Evolutionary conservation across 1,284 basidiomycete species (phyloP), one percentile per base, ranked within the genome.

Genomic region (Malassezia psittaci): DNA sequence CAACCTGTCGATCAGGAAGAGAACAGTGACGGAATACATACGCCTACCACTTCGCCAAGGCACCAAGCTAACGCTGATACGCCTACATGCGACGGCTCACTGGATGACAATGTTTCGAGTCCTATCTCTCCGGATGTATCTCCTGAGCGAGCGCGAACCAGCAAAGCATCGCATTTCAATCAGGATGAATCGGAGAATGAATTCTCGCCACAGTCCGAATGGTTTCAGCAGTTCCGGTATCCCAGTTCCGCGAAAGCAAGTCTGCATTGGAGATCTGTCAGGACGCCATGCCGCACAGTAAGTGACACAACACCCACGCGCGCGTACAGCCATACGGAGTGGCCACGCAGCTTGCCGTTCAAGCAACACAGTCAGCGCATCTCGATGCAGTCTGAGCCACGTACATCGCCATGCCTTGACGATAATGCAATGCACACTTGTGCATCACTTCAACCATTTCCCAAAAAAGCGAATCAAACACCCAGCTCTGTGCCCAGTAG

Each of bases 71-170:
- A 29, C 24, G 24, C 24, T 29, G 24, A 29, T 4, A 29, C 24
- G 24, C 24, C 7, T 29, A 7, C 24, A 29, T 29, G 24, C 7
- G 24, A 29, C 24, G 7, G 7, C 3, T 29, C 24, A 7, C 4
- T 29, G 4, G 24, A 29, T 29, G 24, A 29, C 24, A 3, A 29
- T 29, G 37, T 57, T 13, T 57, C 54, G 19, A 57, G 55, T 32
- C 55, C 55, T 4, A 42, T 45, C 13, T 57, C 55, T 35, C 55
- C 55, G 13, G 19, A 18, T 32, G n/a, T 13, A 33, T 52, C 54
- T 33, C 54, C 45, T 8, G 24, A 29, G 3, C 24, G 24, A 29
- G 24, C 24, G 24, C 24, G 7, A 29, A 29, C 24, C 4, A 29
- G 24, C 24, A 29, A 29, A 29, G 24, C 24, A 29, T 29, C 24